Evolutionary conservation across 2,329 filamentous ascomycete species (phyloP), one percentile per base, ranked within the genome.

Genomic region (Colletotrichum aenigma): DNA sequence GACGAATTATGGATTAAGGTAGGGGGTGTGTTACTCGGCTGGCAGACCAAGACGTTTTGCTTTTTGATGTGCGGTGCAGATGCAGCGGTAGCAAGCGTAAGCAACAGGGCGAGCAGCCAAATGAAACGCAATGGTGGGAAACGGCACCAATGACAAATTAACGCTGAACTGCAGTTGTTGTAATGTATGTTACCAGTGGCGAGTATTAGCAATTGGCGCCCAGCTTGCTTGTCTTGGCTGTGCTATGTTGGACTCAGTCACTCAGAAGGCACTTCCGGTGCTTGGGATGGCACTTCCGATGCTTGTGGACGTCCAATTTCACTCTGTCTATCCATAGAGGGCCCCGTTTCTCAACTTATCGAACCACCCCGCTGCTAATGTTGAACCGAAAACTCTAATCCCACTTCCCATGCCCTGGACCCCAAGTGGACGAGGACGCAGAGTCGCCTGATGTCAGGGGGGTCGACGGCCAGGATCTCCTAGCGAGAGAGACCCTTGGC

Each of bases 381-480:
- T 28, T 34, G 24, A 58, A n/a, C 32, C 69, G 16, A 75, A 64
- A 73, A 73, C 69, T 75, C 70, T 75, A 73, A 73, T 75, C 69
- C 26, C 43, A 73, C 64, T 48, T 67, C 73, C 34, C 62, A 58
- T 61, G 34, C 62, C 64, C 62, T 72, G 16, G 24, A n/a, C 43
- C 43, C 43, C n/a, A 38, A 24, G 48, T 24, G 26, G 10, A 13
- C n/a, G 66, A 36, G n/a, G 18, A n/a, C 26, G 13, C 43, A 21
- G 21, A 8, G n/a, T 64, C 62, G 69, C 62, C 72, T 75, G 69
- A 71, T 56, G 32, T 67, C 26, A 62, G 56, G 61, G 69, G 26
- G 7, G 16, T 52, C 10, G n/a, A 52, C 13, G 7, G 55, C 30
- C 55, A 72, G 60, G 67, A 61, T 72, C 7, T 18, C 28, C 56